Conservation (phyloP, 176 grass and related monocot species). For the Avena insularis region DNA sequence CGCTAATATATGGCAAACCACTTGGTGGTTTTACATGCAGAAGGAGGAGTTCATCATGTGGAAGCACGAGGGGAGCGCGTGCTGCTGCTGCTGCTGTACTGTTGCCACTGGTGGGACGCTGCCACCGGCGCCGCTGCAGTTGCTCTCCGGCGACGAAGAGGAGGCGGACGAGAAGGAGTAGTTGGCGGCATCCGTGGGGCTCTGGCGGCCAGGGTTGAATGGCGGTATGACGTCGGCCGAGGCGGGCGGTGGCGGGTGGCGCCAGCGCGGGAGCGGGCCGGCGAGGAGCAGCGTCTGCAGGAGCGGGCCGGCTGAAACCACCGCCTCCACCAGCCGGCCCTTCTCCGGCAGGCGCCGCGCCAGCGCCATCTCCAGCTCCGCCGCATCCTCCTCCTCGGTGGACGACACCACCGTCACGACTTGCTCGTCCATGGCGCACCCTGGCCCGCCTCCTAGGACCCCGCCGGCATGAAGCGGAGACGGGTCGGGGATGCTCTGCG, state of each 20-base stretch:
- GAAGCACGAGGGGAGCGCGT: conserved; percentile 32
- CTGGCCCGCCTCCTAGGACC: conserved; percentile 8
- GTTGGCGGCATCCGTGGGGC: conserved; percentile 33
- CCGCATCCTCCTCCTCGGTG: conserved; percentile 1
- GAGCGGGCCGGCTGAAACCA: conserved; percentile 76
- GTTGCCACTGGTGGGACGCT: background rate
- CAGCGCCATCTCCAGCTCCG: conserved; percentile 56
- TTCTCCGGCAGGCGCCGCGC: conserved; percentile 77
- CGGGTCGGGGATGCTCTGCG: background rate
- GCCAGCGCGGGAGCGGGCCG: conserved; percentile 92
- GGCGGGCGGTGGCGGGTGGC: conserved; percentile 71
- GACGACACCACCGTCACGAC: background rate
- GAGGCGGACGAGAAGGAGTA: conserved; percentile 48
- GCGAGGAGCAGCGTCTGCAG: conserved; percentile 88
- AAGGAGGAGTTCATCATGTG: conserved; percentile 50
- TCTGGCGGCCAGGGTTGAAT: conserved; percentile 50
- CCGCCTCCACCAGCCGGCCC: conserved; percentile 83
- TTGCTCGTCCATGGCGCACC: conserved; percentile 10
- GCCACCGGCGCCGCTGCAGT: conserved; percentile 56
- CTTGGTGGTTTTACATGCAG: conserved; percentile 45
- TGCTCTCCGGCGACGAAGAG: conserved; percentile 55
- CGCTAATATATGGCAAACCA: background rate
- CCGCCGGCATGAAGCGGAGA: background rate
- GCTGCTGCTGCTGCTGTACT: background rate
- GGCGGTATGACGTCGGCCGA: conserved; percentile 70